Evolutionary conservation across 371 early-diverging fungal species (phyloP).

Genomic region (Apophysomyces sp.): DNA sequence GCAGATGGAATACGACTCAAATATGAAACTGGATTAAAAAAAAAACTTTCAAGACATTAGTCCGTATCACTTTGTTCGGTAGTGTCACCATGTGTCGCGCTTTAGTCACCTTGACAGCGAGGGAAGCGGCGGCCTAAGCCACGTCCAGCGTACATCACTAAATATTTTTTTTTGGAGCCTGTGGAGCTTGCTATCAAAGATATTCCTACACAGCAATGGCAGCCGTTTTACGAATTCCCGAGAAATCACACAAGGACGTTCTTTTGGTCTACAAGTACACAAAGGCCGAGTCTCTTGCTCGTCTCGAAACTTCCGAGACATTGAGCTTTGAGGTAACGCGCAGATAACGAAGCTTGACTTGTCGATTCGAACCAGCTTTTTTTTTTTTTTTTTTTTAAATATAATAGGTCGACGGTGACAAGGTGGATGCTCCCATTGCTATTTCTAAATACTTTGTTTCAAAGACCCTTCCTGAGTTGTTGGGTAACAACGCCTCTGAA

Average conservation of each 20-base stretch:
- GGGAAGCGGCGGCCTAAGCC: no score
- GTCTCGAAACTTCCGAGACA: conserved; percentile 25
- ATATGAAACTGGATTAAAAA: no score
- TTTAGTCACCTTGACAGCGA: no score
- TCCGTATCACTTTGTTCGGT: no score
- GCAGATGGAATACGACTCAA: no score
- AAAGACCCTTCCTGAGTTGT: conserved; percentile 47
- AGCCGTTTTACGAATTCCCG: conserved; percentile 36
- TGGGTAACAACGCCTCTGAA: conserved; percentile 54
- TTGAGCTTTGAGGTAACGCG: conserved; percentile 35
- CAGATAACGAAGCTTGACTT: background rate
- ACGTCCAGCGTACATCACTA: no score
- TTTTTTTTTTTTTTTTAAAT: background rate
- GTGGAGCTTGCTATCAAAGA: no score
- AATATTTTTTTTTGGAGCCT: no score
- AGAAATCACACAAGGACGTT: conserved; percentile 36
- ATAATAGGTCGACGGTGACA: conserved; percentile 40
- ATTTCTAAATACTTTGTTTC: conserved; percentile 52
- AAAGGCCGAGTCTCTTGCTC: conserved; percentile 24
- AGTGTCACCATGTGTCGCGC: no score
- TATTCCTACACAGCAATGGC: conserved; percentile 13
- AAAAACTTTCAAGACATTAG: no score
- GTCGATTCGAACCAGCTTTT: background rate
- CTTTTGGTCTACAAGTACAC: conserved; percentile 31
- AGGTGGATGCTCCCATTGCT: conserved; percentile 51